These are phyloP conservation scores for Andrographis paniculata DNA, from an alignment of 305 asterid species.

Conservation along the genomic window DNA sequence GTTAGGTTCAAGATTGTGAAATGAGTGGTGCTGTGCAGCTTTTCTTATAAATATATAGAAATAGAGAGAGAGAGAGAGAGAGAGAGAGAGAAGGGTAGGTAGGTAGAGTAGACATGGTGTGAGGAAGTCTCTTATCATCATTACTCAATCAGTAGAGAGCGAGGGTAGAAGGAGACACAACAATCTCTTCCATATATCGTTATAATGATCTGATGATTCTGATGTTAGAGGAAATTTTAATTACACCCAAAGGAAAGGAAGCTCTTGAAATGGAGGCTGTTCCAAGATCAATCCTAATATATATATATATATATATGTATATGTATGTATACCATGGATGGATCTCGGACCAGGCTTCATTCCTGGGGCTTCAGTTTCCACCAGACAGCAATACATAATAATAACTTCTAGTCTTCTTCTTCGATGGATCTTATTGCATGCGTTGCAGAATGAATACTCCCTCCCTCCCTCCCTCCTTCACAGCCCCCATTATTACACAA, in stretches of 20 bases:
- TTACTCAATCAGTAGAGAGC: no score
- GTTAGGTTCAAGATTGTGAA: not conserved
- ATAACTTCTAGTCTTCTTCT: no score
- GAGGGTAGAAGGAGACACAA: not conserved
- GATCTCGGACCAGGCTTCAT: conserved; percentile 97
- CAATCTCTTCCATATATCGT: not conserved
- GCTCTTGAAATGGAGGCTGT: conserved; percentile 74
- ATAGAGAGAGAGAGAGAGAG: not conserved
- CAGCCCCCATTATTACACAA: no score
- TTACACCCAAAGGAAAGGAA: not conserved
- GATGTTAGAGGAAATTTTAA: not conserved
- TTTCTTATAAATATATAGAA: no score
- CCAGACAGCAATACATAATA: not conserved
- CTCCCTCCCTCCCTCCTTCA: no score
- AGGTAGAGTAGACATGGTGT: no score
- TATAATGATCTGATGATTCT: not conserved
- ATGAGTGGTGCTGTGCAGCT: not conserved
- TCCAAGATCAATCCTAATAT: conserved; percentile 45
- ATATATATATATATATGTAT: no score
- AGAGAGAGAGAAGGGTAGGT: no score
- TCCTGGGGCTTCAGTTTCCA: conserved; percentile 35
- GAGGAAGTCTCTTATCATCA: no score
- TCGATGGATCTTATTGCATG: no score
- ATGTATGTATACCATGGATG: not conserved
- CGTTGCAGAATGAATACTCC: no score